These are phyloP conservation scores for Macrophomina phaseolina DNA, from an alignment of 2,329 filamentous ascomycete species.

Conservation along the genomic window DNA sequence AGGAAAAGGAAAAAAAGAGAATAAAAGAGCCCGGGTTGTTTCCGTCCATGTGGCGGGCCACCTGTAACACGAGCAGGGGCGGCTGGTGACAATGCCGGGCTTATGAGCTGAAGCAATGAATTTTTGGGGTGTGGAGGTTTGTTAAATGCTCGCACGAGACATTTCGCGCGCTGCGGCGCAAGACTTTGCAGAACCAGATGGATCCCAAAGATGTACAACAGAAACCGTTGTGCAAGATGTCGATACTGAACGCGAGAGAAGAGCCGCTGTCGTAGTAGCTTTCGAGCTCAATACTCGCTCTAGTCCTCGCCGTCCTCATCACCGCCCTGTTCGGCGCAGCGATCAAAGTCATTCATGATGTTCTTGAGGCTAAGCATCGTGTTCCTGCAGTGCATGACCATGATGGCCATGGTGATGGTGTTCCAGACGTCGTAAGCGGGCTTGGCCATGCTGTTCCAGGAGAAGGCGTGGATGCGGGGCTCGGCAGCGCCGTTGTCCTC, in stretches of 20 bases:
- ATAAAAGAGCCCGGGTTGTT: too few relatives aligned
- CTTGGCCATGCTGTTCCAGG: conserved; percentile 60
- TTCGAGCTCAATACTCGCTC: neutral
- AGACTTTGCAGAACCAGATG: too few relatives aligned
- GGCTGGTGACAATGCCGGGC: too few relatives aligned
- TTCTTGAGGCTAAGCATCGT: conserved; percentile 54
- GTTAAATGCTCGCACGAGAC: too few relatives aligned
- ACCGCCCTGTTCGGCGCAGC: too few relatives aligned
- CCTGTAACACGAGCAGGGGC: too few relatives aligned
- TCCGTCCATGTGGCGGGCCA: too few relatives aligned
- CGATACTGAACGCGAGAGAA: neutral
- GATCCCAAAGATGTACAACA: neutral
- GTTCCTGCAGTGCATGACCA: conserved; percentile 60
- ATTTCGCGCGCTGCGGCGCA: too few relatives aligned
- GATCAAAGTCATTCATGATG: conserved; percentile 35
- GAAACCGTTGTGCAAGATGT: neutral
- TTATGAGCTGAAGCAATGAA: too few relatives aligned
- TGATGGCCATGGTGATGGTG: conserved; percentile 61
- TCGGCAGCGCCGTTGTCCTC: conserved; percentile 45
- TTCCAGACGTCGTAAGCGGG: conserved; percentile 66
- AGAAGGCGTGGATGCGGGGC: conserved; percentile 49
- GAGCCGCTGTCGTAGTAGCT: neutral
- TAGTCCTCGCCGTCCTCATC: neutral
- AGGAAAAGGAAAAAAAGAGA: too few relatives aligned
- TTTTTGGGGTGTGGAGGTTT: too few relatives aligned